Evolutionary conservation across 2,329 filamentous ascomycete genomes (phyloP).

Genomic region (Colletotrichum sansevieriae): DNA sequence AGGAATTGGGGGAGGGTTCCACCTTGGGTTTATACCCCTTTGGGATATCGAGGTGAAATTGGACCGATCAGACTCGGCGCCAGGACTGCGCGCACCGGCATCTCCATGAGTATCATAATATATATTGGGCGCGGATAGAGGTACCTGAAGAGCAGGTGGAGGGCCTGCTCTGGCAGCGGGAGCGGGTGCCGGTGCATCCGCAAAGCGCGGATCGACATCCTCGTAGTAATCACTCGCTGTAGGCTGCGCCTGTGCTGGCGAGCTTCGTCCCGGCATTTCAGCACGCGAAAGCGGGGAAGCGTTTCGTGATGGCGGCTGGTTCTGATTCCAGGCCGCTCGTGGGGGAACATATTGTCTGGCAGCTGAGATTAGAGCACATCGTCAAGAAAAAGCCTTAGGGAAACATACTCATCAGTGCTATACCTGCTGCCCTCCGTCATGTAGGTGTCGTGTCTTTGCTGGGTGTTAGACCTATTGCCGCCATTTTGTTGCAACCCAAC

Average conservation of each 20-base stretch:
- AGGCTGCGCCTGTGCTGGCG: slow-evolving; percentile 51
- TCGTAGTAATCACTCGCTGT: slow-evolving; percentile 80
- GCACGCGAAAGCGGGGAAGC: slow-evolving; percentile 59
- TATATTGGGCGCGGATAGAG: slow-evolving; percentile 54
- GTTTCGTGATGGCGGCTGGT: slow-evolving; percentile 57
- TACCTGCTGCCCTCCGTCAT: slow-evolving; percentile 80
- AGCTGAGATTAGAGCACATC: slow-evolving; percentile 51
- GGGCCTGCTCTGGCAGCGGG: slow-evolving; percentile 43
- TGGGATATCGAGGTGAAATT: slow-evolving; percentile 94
- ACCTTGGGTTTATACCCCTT: slow-evolving; percentile 87
- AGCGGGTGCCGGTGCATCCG: slow-evolving; percentile 46
- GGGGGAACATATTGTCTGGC: slow-evolving; percentile 68
- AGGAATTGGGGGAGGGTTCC: slow-evolving; percentile 71
- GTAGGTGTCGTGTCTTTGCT: slow-evolving; percentile 61
- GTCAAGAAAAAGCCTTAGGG: slow-evolving; percentile 42
- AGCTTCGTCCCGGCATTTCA: slow-evolving; percentile 53
- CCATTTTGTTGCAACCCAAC: slow-evolving; percentile 75
- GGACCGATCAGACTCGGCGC: slow-evolving; percentile 79
- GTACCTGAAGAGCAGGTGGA: slow-evolving; percentile 38
- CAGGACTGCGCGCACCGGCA: slow-evolving; percentile 73
- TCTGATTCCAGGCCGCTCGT: slow-evolving; percentile 67
- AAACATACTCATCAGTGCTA: slow-evolving; percentile 77
- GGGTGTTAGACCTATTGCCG: slow-evolving; percentile 43
- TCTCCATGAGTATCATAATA: slow-evolving; percentile 74
- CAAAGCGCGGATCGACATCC: slow-evolving; percentile 92